Percentiles rank a stretch among this genome's conserved stretches.
These are phyloP conservation scores for Zangia roseola DNA, from an alignment of 768 basidiomycete genomes.

Conservation along the genomic window DNA sequence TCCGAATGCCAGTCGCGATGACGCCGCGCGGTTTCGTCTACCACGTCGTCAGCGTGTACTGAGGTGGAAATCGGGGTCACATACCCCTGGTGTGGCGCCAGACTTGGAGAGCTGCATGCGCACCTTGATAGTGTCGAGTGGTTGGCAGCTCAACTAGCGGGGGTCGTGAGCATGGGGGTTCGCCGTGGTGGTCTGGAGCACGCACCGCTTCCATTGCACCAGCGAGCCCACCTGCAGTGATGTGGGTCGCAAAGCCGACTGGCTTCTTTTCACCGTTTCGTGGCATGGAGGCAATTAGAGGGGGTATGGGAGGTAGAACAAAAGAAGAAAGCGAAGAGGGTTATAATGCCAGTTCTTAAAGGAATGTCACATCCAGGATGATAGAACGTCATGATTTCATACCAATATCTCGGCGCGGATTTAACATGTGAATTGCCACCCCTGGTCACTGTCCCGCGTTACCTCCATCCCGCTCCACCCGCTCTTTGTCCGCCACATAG, in stretches of 20 bases:
- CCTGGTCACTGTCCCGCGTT: conserved; percentile 17
- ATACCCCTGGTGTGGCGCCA: conserved; percentile 75
- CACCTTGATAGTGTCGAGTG: conserved; percentile 98
- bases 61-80: conserved; percentile 31
- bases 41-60: not conserved
- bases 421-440: conserved; percentile 33
- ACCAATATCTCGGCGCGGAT: conserved; percentile 12
- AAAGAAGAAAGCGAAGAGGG: not conserved
- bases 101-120: conserved; percentile 98
- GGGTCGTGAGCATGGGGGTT: not conserved
- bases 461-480: conserved; percentile 15
- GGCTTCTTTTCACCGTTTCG: conserved; percentile 65
- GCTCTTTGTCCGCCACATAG: conserved; percentile 22
- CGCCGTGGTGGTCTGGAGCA: not conserved
- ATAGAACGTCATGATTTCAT: conserved; percentile 21
- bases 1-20: conserved; percentile 85
- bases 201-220: conserved; percentile 91
- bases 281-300: conserved; percentile 40
- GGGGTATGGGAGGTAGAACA: not conserved
- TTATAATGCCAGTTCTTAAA: not conserved
- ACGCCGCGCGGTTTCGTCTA: conserved; percentile 93
- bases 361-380: not conserved
- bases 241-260: conserved; percentile 83
- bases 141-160: conserved; percentile 75
- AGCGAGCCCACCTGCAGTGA: conserved; percentile 92